Evolutionary conservation across 345 rosid species (phyloP).

Genomic region (Acer negundo): DNA sequence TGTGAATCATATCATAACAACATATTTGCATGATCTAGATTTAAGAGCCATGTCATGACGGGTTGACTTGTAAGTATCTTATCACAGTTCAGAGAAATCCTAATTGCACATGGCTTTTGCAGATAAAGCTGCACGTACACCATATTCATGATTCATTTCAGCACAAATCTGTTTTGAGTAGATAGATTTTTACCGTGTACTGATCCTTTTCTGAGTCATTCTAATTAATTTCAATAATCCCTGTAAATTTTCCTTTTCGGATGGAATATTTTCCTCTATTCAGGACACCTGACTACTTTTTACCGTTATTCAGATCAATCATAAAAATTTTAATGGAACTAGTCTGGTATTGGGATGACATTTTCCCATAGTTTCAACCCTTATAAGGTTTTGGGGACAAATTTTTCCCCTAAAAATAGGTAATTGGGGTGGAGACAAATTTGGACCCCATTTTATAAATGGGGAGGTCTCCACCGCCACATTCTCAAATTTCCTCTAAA

Average conservation of each 20-base stretch:
- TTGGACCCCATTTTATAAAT: too few relatives aligned
- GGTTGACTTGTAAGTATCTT: constrained; percentile 11
- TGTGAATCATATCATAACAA: constrained; percentile 29
- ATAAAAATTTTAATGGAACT: too few relatives aligned
- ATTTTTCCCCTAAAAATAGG: too few relatives aligned
- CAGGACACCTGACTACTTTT: not conserved
- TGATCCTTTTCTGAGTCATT: not conserved
- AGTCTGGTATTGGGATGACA: too few relatives aligned
- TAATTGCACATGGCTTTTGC: constrained; percentile 30
- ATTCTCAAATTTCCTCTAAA: too few relatives aligned
- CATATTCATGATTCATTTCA: constrained; percentile 9
- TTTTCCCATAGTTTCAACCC: too few relatives aligned
- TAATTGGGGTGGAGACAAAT: too few relatives aligned
- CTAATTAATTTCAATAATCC: not conserved
- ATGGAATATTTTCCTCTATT: not conserved
- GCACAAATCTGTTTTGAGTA: not conserved
- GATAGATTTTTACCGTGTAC: not conserved
- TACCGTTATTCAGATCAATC: not conserved
- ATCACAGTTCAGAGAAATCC: constrained; percentile 15
- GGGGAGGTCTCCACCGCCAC: too few relatives aligned
- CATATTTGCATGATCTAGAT: constrained; percentile 17
- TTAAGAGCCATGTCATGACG: constrained; percentile 9
- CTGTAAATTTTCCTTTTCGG: not conserved
- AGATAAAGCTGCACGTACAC: constrained; percentile 25
- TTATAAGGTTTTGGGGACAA: too few relatives aligned